Base-by-base conservation (phyloP, 139 green algal genomes). In the Raphidocelis subcapitata region DNA sequence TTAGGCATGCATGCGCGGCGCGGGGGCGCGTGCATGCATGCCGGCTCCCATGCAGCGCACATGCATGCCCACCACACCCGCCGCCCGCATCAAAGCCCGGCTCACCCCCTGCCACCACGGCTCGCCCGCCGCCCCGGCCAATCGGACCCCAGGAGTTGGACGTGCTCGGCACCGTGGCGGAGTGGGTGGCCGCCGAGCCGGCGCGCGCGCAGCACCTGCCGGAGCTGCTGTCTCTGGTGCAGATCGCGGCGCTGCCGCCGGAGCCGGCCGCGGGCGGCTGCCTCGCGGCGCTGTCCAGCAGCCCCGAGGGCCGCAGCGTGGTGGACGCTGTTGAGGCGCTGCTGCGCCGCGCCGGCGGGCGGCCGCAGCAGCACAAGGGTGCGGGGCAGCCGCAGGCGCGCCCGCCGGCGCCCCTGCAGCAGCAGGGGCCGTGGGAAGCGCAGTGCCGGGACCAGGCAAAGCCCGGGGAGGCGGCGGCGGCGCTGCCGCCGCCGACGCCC, bases 191-290 rank as follows among this genome's bases (percentile, higher is more conserved):
- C 20, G 52, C 52, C 15, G 52, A 28, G 52, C 12, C 20, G 44
- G 57, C 3, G 3, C 23, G 57, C 57, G n/a, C 57, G 3, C 54
- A 65, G 54, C 55, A 66, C 1, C 69, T 75, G 26, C 69, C 24
- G 26, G 36, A 75, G 57, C 69, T 75, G 56, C 41, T 75, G 26
- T 2, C 56, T 1, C 69, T 75, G 28, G 36, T 75, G 37, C 56
- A 75, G 56, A 57, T 75, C 1, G 49, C 69, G 21, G 20, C 29
- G 4, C 54, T 75, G 23, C 69, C 56, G 18, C 69, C 64, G 56
- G 55, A 75, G 69, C 69, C 65, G 57, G 41, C 28, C 37, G 69
- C 56, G 18, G 69, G 55, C 18, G 56, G 37, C 1, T 15, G 56
- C 26, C 29, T 75, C 5, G 69, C 69, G 26, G 23, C 15, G 41